These are phyloP conservation scores for Candida sanyiensis DNA, from an alignment of 805 yeast species.

Conservation along the genomic window DNA sequence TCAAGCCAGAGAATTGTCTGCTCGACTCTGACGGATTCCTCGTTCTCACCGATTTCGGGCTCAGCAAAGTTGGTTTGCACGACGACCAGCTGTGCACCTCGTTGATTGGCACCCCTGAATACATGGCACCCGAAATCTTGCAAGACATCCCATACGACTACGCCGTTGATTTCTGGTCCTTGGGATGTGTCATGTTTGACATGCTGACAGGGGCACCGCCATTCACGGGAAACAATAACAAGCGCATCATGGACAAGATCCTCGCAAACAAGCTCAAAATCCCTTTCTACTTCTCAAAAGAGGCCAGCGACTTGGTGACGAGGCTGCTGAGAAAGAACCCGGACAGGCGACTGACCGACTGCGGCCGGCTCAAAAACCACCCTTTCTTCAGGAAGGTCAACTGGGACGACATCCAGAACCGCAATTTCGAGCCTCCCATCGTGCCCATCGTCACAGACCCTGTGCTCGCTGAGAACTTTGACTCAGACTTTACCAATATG, in stretches of 20 bases:
- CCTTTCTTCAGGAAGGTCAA: conserved; percentile 71
- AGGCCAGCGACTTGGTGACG: conserved; percentile 69
- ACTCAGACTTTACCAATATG: conserved; percentile 71
- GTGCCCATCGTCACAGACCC: conserved; percentile 81
- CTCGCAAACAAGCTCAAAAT: conserved; percentile 57
- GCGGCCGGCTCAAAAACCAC: conserved; percentile 55
- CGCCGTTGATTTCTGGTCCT: conserved; percentile 87
- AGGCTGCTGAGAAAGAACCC: conserved; percentile 68
- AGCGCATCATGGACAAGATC: conserved; percentile 70
- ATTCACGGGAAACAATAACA: conserved; percentile 76
- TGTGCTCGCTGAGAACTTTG: conserved; percentile 78
- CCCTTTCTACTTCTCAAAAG: conserved; percentile 73
- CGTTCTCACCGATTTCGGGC: conserved; percentile 93
- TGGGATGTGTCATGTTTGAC: conserved; percentile 78
- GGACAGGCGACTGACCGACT: conserved; percentile 53
- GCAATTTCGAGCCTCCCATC: conserved; percentile 61
- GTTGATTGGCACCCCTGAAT: conserved; percentile 74
- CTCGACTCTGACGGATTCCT: conserved; percentile 93
- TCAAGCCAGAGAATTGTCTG: conserved; percentile 92
- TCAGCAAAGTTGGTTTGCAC: conserved; percentile 66
- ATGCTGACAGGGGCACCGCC: conserved; percentile 85
- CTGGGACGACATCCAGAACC: conserved; percentile 53
- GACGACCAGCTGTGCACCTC: conserved; percentile 70
- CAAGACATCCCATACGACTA: conserved; percentile 73
- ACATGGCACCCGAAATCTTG: conserved; percentile 87